These are phyloP conservation scores for Xylaria telfairii DNA, from an alignment of 495 filamentous ascomycete genomes.

Conservation along the genomic window DNA sequence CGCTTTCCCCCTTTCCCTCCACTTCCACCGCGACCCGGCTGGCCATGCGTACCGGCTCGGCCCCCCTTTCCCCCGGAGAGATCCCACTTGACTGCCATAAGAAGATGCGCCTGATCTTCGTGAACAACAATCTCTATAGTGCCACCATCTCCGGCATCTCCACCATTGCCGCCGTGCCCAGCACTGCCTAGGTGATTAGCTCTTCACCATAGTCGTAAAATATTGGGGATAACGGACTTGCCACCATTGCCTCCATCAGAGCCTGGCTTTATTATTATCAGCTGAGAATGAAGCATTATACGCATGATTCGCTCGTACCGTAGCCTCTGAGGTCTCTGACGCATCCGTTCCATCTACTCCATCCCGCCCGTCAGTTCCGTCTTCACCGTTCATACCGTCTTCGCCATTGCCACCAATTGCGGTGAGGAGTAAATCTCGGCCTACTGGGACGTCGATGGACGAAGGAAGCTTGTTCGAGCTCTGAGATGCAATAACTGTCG, in stretches of 20 bases:
- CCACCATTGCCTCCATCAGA: constrained; percentile 44
- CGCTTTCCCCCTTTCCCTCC: constrained; percentile 36
- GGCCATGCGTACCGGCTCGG: constrained; percentile 35
- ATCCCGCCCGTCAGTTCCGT: constrained; percentile 43
- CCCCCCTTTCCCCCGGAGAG: constrained; percentile 38
- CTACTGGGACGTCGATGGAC: neutral
- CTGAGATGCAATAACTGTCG: constrained; percentile 14
- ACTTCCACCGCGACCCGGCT: constrained; percentile 40
- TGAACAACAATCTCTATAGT: constrained; percentile 32
- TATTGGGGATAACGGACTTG: constrained; percentile 33
- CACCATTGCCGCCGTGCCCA: constrained; percentile 34
- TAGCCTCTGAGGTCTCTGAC: constrained; percentile 36
- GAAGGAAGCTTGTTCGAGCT: constrained; percentile 10
- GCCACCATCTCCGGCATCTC: constrained; percentile 33
- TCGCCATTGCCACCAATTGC: constrained; percentile 29
- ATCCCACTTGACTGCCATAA: constrained; percentile 41
- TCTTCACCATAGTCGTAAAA: constrained; percentile 2
- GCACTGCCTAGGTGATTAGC: constrained; percentile 36
- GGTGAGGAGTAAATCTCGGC: constrained; percentile 10
- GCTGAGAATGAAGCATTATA: neutral
- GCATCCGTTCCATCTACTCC: constrained; percentile 41
- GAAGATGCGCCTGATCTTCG: constrained; percentile 17
- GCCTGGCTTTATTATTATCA: constrained; percentile 25
- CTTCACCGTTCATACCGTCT: constrained; percentile 43
- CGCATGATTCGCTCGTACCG: constrained; percentile 34